Evolutionary conservation across 2,329 filamentous ascomycete species (phyloP), one percentile per base, ranked within the genome.

Genomic region (Botrytis fabae): DNA sequence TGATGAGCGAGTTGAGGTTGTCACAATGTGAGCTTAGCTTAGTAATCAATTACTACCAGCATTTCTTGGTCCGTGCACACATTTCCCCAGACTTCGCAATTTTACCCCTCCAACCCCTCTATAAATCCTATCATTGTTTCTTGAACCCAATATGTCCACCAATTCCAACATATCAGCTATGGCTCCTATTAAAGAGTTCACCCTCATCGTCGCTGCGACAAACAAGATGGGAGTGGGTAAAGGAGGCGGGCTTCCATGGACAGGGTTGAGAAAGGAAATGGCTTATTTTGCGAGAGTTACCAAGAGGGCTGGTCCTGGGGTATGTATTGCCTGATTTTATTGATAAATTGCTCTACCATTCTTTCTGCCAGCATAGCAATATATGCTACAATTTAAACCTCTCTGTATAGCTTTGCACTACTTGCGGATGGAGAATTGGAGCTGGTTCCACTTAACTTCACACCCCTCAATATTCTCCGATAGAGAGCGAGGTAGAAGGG

Each of bases 171-270:
- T 7, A 57, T 57, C 54, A 57, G 25, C 63, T 5, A 73, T 73
- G 46, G 77, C 76, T 72, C 57, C 69, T 20, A 64, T 75, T 32
- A 75, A 73, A 70, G 91, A 93, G 77, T 85, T 98, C 71, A 98
- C 94, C n/a, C 88, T 98, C 78, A 92, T 98, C 82, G 94, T 98
- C 78, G 95, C 93, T n/a, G 92, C 95, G 28, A 97, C 95, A n/a
- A 91, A 91, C 70, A 85, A 85, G 57, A 93, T 98, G 85, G 96
- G 96, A 81, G 98, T 99, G 79, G 96, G 96, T 74, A 86, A 89
- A 64, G 86, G 87, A 74, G 94, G 94, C 74, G 87, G 86, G 5
- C 89, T 99, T 71, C 96, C 96, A 6, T 99, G 96, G 96, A 93
- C 92, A 0, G 92, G 92, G 61, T 87, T 98, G 48, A 93, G 91